phyloP scores from a whole-genome alignment of 768 basidiomycete genomes.

The Pleurotus tuber-regium region DNA sequence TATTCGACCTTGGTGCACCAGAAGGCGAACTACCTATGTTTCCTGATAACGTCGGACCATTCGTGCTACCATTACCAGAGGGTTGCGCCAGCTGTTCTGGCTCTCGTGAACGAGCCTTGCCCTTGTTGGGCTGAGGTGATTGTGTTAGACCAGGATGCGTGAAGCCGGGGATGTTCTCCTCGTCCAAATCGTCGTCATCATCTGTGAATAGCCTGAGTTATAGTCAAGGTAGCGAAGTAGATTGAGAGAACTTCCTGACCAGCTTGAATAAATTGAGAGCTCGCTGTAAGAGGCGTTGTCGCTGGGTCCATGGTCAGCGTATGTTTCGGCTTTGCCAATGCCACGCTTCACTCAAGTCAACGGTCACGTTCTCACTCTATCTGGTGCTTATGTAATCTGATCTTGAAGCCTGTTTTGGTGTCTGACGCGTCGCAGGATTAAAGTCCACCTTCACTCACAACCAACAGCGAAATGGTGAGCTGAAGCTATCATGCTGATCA shows the following conservation, averaged over 20 bases:
- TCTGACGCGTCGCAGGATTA: constrained; percentile 47
- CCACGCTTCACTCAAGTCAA: constrained; percentile 20
- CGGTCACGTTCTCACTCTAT: constrained; percentile 20
- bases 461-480: constrained; percentile 30
- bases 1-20: constrained; percentile 38
- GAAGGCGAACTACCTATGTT: constrained; percentile 61
- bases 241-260: no score
- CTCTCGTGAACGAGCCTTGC: constrained; percentile 64
- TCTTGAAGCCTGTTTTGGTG: constrained; percentile 21
- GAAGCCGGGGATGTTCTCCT: constrained; percentile 79
- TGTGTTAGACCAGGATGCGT: constrained; percentile 55
- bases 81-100: constrained; percentile 52
- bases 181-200: constrained; percentile 82
- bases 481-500: background rate
- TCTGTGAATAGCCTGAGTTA: constrained; percentile 45
- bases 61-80: constrained; percentile 27
- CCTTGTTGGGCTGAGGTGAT: constrained; percentile 56
- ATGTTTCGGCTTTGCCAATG: constrained; percentile 26
- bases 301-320: constrained; percentile 35
- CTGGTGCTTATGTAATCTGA: constrained; percentile 16
- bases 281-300: constrained; percentile 55
- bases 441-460: constrained; percentile 6
- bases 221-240: no score
- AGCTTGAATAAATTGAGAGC: constrained; percentile 79
- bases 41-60: constrained; percentile 53